These are phyloP conservation scores for Sporobolus alterniflorus DNA, from an alignment of 202 grass and related monocot genomes.

Conservation along the genomic window DNA sequence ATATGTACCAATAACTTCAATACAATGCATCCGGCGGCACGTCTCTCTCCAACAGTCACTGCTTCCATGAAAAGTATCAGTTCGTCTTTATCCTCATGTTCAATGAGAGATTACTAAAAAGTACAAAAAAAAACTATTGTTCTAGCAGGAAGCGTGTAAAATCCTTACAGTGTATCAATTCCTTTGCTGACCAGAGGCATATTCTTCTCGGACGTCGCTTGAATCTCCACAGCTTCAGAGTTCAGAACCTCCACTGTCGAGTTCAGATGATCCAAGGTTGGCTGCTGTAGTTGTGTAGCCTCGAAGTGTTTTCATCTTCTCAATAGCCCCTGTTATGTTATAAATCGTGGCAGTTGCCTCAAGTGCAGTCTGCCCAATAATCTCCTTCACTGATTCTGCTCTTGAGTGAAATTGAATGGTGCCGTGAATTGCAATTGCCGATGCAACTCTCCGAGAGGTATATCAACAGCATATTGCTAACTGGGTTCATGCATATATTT, in stretches of 20 bases:
- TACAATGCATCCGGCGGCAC: no score
- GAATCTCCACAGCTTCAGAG: conserved; percentile 74
- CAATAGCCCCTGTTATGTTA: conserved; percentile 71
- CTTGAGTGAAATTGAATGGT: conserved; percentile 69
- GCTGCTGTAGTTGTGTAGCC: conserved; percentile 48
- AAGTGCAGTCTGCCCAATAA: conserved; percentile 56
- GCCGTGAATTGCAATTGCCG: conserved; percentile 39
- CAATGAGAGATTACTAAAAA: neutral
- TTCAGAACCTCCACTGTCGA: conserved; percentile 59
- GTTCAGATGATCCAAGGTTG: conserved; percentile 65
- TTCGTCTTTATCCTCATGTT: conserved; percentile 23
- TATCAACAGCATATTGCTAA: neutral
- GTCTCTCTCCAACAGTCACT: no score
- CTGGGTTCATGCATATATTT: neutral
- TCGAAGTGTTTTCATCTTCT: conserved; percentile 70
- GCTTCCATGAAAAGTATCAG: conserved; percentile 48
- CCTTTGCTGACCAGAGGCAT: conserved; percentile 72
- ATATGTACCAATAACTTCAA: no score
- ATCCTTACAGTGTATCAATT: conserved; percentile 78
- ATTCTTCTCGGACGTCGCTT: conserved; percentile 60
- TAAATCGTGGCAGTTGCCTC: conserved; percentile 69
- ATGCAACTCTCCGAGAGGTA: conserved; percentile 59
- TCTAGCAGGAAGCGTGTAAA: neutral
- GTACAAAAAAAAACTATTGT: neutral
- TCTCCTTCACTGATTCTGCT: conserved; percentile 63